Conservation (phyloP, 768 basidiomycete genomes). For the Serendipita sp. region DNA sequence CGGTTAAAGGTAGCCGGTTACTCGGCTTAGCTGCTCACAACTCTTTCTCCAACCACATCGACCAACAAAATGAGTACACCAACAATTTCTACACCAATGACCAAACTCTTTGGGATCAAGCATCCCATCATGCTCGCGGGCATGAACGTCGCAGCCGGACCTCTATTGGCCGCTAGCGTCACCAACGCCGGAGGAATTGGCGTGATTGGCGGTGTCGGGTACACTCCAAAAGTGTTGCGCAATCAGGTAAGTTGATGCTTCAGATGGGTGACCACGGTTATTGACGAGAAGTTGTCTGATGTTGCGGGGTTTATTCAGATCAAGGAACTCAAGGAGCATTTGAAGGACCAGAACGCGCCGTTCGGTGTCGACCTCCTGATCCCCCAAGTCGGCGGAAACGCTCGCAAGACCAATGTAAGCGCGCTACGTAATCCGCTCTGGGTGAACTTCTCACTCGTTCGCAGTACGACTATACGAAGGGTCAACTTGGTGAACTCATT, state of each 20-base stretch:
- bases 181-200: constrained; percentile 89
- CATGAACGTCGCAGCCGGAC: constrained; percentile 81
- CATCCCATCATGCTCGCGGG: constrained; percentile 75
- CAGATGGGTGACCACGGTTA: constrained; percentile 12
- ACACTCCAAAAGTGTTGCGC: constrained; percentile 66
- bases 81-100: constrained; percentile 63
- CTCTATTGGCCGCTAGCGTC: constrained; percentile 77
- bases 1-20: not conserved
- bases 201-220: constrained; percentile 82
- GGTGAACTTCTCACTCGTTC: not conserved
- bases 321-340: constrained; percentile 49
- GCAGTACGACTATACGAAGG: constrained; percentile 80
- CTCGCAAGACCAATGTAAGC: constrained; percentile 78
- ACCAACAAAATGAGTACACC: not conserved
- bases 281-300: constrained; percentile 13
- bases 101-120: constrained; percentile 72
- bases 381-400: constrained; percentile 72
- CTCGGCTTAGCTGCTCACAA: not conserved
- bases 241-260: constrained; percentile 39
- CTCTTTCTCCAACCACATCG: not conserved
- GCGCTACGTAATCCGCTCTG: not conserved
- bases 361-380: constrained; percentile 88
- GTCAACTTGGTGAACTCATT: constrained; percentile 66
- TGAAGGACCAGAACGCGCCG: constrained; percentile 60
- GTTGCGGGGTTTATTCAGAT: constrained; percentile 36